Conservation (phyloP, 1,139 yeast species). For the Pichiaceae sp. region DNA sequence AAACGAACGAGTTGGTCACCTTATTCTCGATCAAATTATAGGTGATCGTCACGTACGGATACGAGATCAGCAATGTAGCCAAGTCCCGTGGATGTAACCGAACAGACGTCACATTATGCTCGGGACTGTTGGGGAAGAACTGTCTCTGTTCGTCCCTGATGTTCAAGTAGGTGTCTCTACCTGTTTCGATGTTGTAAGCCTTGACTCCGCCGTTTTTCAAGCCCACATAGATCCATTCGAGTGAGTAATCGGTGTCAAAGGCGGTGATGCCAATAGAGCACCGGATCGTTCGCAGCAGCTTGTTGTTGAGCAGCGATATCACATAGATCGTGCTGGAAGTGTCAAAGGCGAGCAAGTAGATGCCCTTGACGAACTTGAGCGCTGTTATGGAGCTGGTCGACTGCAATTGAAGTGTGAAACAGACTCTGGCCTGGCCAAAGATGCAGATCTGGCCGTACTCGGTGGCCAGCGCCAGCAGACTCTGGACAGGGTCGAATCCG, state of each 20-base stretch:
- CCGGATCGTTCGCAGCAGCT: conserved; percentile 43
- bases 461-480: conserved; percentile 76
- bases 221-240: conserved; percentile 84
- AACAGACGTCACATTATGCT: conserved; percentile 56
- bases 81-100: conserved; percentile 88
- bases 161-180: conserved; percentile 53
- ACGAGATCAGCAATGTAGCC: conserved; percentile 67
- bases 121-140: conserved; percentile 37
- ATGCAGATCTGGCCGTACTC: conserved; percentile 62
- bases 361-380: conserved; percentile 67
- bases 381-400: conserved; percentile 44
- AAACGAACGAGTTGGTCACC: conserved; percentile 47
- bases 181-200: conserved; percentile 81
- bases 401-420: conserved; percentile 53
- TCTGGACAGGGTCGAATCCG: conserved; percentile 85
- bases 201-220: conserved; percentile 64
- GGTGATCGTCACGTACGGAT: conserved; percentile 58
- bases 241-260: conserved; percentile 70
- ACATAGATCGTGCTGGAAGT: conserved; percentile 48
- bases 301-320: conserved; percentile 59
- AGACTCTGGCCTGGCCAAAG: conserved; percentile 79
- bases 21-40: conserved; percentile 60
- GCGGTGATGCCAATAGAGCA: conserved; percentile 63
- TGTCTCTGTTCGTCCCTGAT: conserved; percentile 66
- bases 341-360: conserved; percentile 68